Evolutionary conservation across 768 basidiomycete species (phyloP), one percentile per base, ranked within the genome.

Genomic region (Trametes cubensis): DNA sequence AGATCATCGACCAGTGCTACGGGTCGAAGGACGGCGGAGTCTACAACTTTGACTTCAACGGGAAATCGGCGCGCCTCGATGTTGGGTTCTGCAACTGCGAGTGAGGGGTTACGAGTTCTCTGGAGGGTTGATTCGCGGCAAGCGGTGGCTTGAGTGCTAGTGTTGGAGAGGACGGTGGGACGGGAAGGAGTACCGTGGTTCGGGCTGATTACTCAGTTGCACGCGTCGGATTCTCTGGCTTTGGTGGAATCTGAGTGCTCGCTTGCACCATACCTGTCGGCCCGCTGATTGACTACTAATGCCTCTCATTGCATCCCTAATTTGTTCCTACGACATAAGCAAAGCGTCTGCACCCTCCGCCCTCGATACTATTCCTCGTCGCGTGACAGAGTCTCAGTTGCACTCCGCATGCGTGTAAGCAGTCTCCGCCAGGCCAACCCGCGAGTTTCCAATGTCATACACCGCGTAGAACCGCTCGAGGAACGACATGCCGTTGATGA

Each of bases 391-490:
- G 28, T 4, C 28, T 50, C 61, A 76, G 57, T 77, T 76, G 45
- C 55, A 62, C 23, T 63, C 65, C 3, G 71, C 64, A 30, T 47
- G 54, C n/a, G 78, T 79, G 62, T 70, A 70, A 20, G 56, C 4
- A 2, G 76, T 77, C 11, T 63, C 72, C 6, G 78, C 78, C 11
- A 79, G 58, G 17, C 77, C 78, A 40, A 78, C 68, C 7, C 58
- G 72, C 11, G 48, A 53, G 64, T 73, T 73, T 3, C 67, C 66
- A 10, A 70, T 63, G 58, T 79, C 77, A 62, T 66, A 78, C 15
- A 75, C 72, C 30, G 70, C 61, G 65, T 75, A 78, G 72, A 72
- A 78, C 18, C 78, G 68, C 66, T 79, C 70, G 17, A 76, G 67
- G 71, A 75, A 79, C 28, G 68, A 39, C 61, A 70, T 67, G 20